These are phyloP conservation scores for Capsicum chinense DNA, from an alignment of 257 asterid species.

Conservation along the genomic window DNA sequence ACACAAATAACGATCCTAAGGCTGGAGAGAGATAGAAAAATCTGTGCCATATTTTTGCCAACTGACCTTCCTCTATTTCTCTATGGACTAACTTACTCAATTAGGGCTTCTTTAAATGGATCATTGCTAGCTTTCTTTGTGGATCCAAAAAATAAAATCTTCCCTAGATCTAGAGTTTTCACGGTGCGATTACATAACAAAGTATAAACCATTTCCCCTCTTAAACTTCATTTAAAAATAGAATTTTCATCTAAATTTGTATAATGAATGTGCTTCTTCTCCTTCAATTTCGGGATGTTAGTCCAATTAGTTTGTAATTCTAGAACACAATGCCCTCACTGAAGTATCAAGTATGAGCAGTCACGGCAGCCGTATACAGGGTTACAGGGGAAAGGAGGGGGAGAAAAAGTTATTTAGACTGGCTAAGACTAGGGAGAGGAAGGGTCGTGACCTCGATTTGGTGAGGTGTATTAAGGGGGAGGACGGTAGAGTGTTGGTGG, in stretches of 20 bases:
- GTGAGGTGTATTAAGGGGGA: too few species aligned
- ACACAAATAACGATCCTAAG: too few species aligned
- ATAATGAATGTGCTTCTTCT: slow-evolving; percentile 3
- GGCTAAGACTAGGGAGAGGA: too few species aligned
- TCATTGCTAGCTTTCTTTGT: background rate
- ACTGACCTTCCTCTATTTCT: background rate
- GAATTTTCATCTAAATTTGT: background rate
- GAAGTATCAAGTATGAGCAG: background rate
- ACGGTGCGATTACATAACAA: background rate
- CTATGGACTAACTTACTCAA: background rate
- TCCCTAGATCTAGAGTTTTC: too few species aligned
- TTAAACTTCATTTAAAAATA: background rate
- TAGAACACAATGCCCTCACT: background rate
- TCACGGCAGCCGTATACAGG: too few species aligned
- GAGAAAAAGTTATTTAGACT: too few species aligned
- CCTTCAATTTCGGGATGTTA: background rate
- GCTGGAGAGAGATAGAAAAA: too few species aligned
- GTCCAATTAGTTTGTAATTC: background rate
- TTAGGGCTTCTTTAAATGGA: background rate
- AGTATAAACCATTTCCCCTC: background rate
- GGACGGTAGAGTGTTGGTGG: too few species aligned
- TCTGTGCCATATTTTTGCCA: background rate
- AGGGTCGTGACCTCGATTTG: too few species aligned
- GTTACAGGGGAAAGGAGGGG: too few species aligned
- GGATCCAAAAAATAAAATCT: too few species aligned